Conservation (phyloP, 2,329 filamentous ascomycete genomes). For the Penicillium sp. region DNA sequence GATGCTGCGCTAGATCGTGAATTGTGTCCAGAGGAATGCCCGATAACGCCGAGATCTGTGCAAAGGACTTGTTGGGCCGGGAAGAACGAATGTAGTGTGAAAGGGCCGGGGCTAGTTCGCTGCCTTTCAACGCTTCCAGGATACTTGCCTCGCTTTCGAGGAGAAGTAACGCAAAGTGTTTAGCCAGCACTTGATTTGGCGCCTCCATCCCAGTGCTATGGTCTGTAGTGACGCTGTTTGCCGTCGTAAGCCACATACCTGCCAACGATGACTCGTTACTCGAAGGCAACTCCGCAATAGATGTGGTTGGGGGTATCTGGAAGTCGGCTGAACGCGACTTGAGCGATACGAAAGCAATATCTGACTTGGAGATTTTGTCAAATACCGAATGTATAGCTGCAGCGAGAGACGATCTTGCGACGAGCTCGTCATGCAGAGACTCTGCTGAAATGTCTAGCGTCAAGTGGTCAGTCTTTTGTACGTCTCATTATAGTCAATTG, state of each 20-base stretch:
- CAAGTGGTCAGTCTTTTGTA: conserved; percentile 1
- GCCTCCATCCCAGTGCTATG: conserved; percentile 58
- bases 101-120: conserved; percentile 71
- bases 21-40: conserved; percentile 75
- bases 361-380: conserved; percentile 74
- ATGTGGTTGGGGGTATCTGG: conserved; percentile 60
- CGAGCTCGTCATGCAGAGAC: conserved; percentile 40
- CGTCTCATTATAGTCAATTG: conserved; percentile 17
- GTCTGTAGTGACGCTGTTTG: conserved; percentile 70
- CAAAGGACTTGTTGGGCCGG: conserved; percentile 64
- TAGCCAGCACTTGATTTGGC: conserved; percentile 62
- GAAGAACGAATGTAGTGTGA: conserved; percentile 65
- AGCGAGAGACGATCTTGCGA: conserved; percentile 69
- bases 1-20: conserved; percentile 81
- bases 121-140: conserved; percentile 63
- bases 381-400: conserved; percentile 79
- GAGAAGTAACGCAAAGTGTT: conserved; percentile 81
- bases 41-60: conserved; percentile 58
- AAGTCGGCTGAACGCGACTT: conserved; percentile 62
- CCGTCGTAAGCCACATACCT: conserved; percentile 82
- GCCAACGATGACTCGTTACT: conserved; percentile 65
- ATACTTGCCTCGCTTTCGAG: conserved; percentile 80
- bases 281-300: conserved; percentile 68
- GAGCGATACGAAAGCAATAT: conserved; percentile 78
- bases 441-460: conserved; percentile 31